Evolutionary conservation across 257 asterid species (phyloP).

Genomic region (Asclepias syriaca): DNA sequence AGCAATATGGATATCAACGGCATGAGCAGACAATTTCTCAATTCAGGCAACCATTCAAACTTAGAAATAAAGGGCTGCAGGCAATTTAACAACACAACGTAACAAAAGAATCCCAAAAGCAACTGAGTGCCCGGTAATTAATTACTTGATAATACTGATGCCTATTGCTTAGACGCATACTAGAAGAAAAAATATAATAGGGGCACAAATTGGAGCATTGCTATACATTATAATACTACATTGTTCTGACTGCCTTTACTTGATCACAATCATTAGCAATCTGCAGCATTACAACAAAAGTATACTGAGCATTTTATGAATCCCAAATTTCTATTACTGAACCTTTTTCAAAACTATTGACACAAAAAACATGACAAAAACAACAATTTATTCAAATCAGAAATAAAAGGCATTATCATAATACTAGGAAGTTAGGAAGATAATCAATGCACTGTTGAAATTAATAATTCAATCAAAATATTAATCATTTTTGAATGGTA

Average conservation of each 20-base stretch:
- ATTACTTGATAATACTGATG: background rate
- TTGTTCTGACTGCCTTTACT: background rate
- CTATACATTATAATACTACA: background rate
- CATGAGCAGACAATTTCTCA: too few relatives aligned
- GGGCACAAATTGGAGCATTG: background rate
- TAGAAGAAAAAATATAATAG: background rate
- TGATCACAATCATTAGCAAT: background rate
- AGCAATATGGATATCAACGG: too few relatives aligned
- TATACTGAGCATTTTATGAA: background rate
- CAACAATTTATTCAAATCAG: too few relatives aligned
- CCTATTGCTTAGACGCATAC: background rate
- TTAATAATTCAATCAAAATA: background rate
- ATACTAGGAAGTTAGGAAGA: background rate
- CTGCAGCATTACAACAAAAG: background rate
- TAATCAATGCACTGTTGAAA: background rate
- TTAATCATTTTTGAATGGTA: too few relatives aligned
- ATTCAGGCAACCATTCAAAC: background rate
- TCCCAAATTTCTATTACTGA: background rate
- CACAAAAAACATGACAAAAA: too few relatives aligned
- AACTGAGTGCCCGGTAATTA: background rate
- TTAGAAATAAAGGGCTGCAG: background rate
- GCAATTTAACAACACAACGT: background rate
- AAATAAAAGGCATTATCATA: too few relatives aligned
- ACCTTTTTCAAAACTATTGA: too few relatives aligned
- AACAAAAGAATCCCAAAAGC: background rate